Conservation (phyloP, 768 basidiomycete genomes). For the Serendipita vermifera region DNA sequence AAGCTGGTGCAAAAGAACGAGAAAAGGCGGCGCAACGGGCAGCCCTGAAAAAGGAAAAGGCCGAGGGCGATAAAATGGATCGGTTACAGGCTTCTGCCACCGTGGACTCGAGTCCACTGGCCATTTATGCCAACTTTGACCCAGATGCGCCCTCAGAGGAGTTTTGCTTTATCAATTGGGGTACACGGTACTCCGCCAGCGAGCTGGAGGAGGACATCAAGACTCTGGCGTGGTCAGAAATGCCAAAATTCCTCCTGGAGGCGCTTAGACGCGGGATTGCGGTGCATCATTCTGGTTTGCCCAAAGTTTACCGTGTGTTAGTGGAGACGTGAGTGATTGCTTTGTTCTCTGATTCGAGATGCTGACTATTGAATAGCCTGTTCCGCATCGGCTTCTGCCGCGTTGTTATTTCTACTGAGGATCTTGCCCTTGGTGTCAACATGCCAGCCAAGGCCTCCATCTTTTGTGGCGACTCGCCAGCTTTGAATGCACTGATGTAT, state of each 20-base stretch:
- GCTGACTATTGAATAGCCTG: slow-evolving; percentile 27
- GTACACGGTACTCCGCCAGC: slow-evolving; percentile 30
- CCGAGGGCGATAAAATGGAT: slow-evolving; percentile 26
- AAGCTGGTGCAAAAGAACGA: slow-evolving; percentile 34
- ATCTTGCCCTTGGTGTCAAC: slow-evolving; percentile 63
- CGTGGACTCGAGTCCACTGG: slow-evolving; percentile 12
- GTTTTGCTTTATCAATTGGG: slow-evolving; percentile 45
- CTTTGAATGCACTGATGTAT: slow-evolving; percentile 49
- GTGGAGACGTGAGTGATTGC: slow-evolving; percentile 37
- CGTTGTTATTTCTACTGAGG: slow-evolving; percentile 56
- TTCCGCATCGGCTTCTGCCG: slow-evolving; percentile 51
- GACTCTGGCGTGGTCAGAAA: slow-evolving; percentile 25
- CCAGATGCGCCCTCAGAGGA: slow-evolving; percentile 42
- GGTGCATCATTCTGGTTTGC: slow-evolving; percentile 61
- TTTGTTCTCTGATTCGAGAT: background rate
- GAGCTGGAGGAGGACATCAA: slow-evolving; percentile 39
- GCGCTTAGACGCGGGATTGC: slow-evolving; percentile 50
- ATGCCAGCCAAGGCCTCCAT: slow-evolving; percentile 54
- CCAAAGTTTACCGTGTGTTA: slow-evolving; percentile 42
- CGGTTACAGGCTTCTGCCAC: slow-evolving; percentile 16
- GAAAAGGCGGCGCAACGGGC: slow-evolving; percentile 31
- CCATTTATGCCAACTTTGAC: slow-evolving; percentile 31
- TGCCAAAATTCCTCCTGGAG: slow-evolving; percentile 32
- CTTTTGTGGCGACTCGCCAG: slow-evolving; percentile 52
- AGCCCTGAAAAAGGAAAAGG: slow-evolving; percentile 25